phyloP scores from a whole-genome alignment of 31 red algal species.

The Asparagopsis taxiformis region DNA sequence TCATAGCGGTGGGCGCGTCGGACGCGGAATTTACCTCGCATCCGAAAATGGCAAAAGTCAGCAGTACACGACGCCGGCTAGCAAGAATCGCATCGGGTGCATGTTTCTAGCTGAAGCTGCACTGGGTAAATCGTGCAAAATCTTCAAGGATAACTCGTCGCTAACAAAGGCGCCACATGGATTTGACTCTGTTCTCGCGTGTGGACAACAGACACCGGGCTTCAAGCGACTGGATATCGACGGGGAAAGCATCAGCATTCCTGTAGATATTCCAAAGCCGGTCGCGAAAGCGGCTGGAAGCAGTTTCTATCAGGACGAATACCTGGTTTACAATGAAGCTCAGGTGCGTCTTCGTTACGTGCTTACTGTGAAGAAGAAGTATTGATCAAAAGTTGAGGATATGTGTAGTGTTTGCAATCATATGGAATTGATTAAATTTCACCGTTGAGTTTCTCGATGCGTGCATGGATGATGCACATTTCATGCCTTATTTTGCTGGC shows the following conservation, averaged over 20 bases:
- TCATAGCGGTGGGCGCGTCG: constrained; percentile 61
- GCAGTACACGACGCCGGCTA: constrained; percentile 17
- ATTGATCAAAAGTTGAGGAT: neutral
- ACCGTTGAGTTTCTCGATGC: too few relatives aligned
- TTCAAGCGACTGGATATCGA: constrained; percentile 34
- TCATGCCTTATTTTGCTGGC: too few relatives aligned
- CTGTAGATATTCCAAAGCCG: constrained; percentile 16
- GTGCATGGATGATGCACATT: too few relatives aligned
- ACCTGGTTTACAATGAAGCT: constrained; percentile 45
- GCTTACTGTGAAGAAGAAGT: constrained; percentile 37
- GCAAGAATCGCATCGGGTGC: constrained; percentile 15
- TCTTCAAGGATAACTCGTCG: constrained; percentile 21
- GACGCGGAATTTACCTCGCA: constrained; percentile 46
- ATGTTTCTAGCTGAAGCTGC: constrained; percentile 63
- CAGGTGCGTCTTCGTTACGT: constrained; percentile 64
- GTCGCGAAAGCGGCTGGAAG: constrained; percentile 22
- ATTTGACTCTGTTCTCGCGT: constrained; percentile 46
- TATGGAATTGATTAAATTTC: too few relatives aligned
- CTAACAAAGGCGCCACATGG: constrained; percentile 26
- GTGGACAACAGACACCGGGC: constrained; percentile 35
- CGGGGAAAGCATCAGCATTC: constrained; percentile 21
- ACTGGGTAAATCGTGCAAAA: constrained; percentile 28
- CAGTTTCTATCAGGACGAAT: constrained; percentile 60
- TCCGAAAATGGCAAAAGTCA: constrained; percentile 44
- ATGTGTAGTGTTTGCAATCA: too few relatives aligned